Conservation (phyloP, 2,329 filamentous ascomycete genomes). For the Lecanoromycetidae sp. region DNA sequence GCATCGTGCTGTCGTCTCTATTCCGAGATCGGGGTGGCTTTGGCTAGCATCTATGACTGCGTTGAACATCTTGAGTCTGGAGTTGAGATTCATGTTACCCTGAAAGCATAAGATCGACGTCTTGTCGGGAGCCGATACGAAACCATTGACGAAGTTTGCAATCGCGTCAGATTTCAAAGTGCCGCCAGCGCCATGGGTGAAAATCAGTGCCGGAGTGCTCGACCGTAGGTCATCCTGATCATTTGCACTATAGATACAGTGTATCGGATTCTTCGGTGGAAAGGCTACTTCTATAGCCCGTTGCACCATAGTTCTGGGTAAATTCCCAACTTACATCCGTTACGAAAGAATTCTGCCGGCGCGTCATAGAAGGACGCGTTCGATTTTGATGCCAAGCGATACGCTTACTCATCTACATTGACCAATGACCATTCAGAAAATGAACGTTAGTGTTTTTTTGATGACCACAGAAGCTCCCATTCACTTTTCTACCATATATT, state of each 20-base stretch:
- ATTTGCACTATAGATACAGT: conserved; percentile 4
- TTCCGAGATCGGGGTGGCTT: background rate
- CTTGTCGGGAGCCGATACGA: conserved; percentile 22
- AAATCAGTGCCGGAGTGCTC: conserved; percentile 24
- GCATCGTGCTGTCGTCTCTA: conserved; percentile 7
- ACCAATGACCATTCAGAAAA: too few species aligned
- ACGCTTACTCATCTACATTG: too few species aligned
- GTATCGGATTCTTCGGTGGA: conserved; percentile 6
- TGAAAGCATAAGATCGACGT: conserved; percentile 27
- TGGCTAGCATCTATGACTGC: conserved; percentile 24
- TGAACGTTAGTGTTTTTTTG: too few species aligned
- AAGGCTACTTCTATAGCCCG: background rate
- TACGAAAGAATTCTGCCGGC: too few species aligned
- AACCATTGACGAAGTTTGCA: conserved; percentile 30
- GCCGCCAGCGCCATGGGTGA: conserved; percentile 36
- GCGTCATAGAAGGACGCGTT: too few species aligned
- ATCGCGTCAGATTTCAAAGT: conserved; percentile 29
- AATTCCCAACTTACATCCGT: background rate
- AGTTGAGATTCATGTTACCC: conserved; percentile 31
- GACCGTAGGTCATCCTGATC: background rate
- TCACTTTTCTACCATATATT: too few species aligned
- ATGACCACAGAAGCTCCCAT: too few species aligned
- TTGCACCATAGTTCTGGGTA: background rate
- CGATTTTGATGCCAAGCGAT: too few species aligned
- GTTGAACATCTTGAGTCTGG: conserved; percentile 28